These are phyloP conservation scores for Vitis labrusca DNA, from an alignment of 164 flowering plant genomes.

Conservation along the genomic window DNA sequence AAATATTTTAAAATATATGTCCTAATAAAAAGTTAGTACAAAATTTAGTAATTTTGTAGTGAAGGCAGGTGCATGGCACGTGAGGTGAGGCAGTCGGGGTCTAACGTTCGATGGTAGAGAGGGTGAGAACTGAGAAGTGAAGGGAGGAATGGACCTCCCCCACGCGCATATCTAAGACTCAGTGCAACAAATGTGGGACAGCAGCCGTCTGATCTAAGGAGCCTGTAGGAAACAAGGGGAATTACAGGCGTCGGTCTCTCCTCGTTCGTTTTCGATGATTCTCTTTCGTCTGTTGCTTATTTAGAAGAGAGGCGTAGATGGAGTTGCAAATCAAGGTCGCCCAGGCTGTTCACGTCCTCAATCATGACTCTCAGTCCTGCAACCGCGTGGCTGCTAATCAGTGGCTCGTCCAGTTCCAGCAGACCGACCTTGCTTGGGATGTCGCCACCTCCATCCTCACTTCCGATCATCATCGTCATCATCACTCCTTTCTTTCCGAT, in stretches of 20 bases:
- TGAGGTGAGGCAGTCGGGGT: no score
- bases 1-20: no score
- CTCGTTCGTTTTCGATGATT: conserved; percentile 1
- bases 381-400: conserved; percentile 96
- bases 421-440: conserved; percentile 87
- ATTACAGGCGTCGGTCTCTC: conserved; percentile 1
- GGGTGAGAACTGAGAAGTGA: no score
- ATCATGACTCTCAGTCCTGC: conserved; percentile 81
- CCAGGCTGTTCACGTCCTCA: conserved; percentile 79
- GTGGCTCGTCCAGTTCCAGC: conserved; percentile 97
- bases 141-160: no score
- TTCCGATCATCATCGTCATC: conserved; percentile 30
- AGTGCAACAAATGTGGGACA: background rate
- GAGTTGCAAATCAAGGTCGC: conserved; percentile 78
- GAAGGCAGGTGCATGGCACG: no score
- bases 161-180: no score
- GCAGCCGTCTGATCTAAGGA: background rate
- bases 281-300: background rate
- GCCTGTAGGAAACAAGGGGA: background rate
- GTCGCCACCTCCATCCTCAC: conserved; percentile 85
- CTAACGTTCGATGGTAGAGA: no score
- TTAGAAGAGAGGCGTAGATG: conserved; percentile 24
- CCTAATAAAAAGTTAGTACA: no score
- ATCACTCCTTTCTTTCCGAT: conserved; percentile 24
- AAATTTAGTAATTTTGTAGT: no score